A percentile compares a stretch with the other conserved stretches of the same genome.
Evolutionary conservation across 345 rosid species (phyloP).

Genomic region (Gossypium arboreum): DNA sequence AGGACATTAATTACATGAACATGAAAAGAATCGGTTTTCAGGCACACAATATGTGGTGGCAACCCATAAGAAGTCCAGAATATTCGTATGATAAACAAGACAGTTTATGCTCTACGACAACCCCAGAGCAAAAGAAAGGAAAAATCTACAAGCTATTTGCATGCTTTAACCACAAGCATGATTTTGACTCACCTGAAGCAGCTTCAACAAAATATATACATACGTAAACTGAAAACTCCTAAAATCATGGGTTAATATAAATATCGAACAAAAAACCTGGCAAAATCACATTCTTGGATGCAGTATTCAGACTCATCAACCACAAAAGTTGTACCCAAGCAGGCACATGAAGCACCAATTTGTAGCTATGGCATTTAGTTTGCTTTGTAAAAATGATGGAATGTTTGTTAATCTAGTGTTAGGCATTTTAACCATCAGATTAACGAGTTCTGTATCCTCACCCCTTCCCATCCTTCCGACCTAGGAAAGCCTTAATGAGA

Average conservation of each 20-base stretch:
- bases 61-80: neutral
- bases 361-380: conserved; percentile 1
- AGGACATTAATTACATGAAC: conserved; percentile 6
- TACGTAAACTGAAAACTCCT: neutral
- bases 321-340: conserved; percentile 1
- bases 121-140: neutral
- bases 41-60: neutral
- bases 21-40: neutral
- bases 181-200: neutral
- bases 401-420: neutral
- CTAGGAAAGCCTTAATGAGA: neutral
- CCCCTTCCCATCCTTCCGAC: neutral
- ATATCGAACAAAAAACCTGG: neutral
- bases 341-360: neutral
- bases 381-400: neutral
- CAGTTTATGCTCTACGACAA: neutral
- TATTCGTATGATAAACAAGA: neutral
- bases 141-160: neutral
- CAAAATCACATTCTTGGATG: neutral
- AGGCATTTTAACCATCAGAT: neutral
- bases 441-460: neutral
- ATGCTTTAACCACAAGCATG: conserved; percentile 8
- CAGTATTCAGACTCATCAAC: neutral
- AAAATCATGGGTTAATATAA: neutral
- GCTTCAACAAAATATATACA: neutral